Percentiles rank a stretch among this genome's conserved stretches.
Conservation (phyloP, 164 flowering plant genomes). For the Aristolochia fimbriata region DNA sequence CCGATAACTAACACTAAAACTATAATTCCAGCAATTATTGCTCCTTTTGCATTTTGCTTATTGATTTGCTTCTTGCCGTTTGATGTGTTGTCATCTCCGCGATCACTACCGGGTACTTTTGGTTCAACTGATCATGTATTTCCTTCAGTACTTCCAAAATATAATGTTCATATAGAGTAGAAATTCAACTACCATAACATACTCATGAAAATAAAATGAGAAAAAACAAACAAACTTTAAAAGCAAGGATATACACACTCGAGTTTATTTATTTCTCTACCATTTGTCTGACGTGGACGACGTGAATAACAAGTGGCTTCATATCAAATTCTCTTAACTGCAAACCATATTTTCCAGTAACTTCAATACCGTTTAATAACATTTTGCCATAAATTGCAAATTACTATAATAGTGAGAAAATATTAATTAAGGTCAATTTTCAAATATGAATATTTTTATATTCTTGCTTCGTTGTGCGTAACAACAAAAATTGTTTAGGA, state of each 20-base stretch:
- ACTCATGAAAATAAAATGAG: neutral
- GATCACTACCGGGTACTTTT: conserved; percentile 35
- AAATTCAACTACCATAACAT: too few relatives aligned
- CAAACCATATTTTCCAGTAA: too few relatives aligned
- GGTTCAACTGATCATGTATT: conserved; percentile 57
- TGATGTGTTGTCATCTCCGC: conserved; percentile 12
- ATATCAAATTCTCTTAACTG: too few relatives aligned
- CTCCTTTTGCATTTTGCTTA: conserved; percentile 21
- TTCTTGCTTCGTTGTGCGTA: too few relatives aligned
- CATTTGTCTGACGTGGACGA: too few relatives aligned
- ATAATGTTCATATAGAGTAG: conserved; percentile 4
- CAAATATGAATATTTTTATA: too few relatives aligned
- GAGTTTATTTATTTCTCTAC: conserved; percentile 36
- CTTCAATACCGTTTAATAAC: too few relatives aligned
- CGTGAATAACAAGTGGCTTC: too few relatives aligned
- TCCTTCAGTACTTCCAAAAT: conserved; percentile 49
- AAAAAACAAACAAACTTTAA: neutral
- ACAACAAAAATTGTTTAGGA: too few relatives aligned
- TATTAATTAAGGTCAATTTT: too few relatives aligned
- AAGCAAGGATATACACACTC: conserved; percentile 32
- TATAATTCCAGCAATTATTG: conserved; percentile 31
- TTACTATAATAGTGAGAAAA: too few relatives aligned
- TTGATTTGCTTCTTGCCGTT: conserved; percentile 9
- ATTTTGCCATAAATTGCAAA: too few relatives aligned
- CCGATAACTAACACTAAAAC: conserved; percentile 29